Conservation (phyloP, 2,329 filamentous ascomycete genomes). For the Trichoderma simmonsii region DNA sequence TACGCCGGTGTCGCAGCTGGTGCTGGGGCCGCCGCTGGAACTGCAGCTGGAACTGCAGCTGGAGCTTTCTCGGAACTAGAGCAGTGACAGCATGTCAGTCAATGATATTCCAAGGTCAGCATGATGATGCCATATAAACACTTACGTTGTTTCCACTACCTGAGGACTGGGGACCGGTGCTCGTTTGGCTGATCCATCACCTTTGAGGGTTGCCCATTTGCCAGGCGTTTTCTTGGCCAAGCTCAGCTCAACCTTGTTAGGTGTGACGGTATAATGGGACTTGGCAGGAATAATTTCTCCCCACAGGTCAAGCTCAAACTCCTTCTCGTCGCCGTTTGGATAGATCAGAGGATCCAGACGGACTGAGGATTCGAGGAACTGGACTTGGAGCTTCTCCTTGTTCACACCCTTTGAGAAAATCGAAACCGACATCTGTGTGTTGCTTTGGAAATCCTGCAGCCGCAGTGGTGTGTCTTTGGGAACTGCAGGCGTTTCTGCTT, state of each 20-base stretch:
- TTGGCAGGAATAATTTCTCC: constrained; percentile 58
- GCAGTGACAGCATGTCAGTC: not conserved
- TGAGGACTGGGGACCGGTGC: not conserved
- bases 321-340: constrained; percentile 54
- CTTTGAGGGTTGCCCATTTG: constrained; percentile 58
- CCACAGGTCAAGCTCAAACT: constrained; percentile 63
- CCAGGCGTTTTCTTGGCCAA: constrained; percentile 65
- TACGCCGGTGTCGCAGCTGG: constrained; percentile 55
- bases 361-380: constrained; percentile 31
- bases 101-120: not conserved
- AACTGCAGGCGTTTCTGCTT: constrained; percentile 12
- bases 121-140: not conserved
- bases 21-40: not conserved
- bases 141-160: constrained; percentile 26
- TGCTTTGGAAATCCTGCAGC: constrained; percentile 38
- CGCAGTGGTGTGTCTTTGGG: constrained; percentile 27
- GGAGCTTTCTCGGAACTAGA: not conserved
- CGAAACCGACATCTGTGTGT: constrained; percentile 35
- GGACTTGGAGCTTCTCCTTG: constrained; percentile 39
- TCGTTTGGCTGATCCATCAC: not conserved
- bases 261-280: constrained; percentile 63
- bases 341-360: constrained; percentile 32
- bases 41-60: not conserved
- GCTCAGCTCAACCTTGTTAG: constrained; percentile 76
- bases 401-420: constrained; percentile 44